Base-by-base conservation (phyloP, 306 rosid species). In the Rubus idaeus region DNA sequence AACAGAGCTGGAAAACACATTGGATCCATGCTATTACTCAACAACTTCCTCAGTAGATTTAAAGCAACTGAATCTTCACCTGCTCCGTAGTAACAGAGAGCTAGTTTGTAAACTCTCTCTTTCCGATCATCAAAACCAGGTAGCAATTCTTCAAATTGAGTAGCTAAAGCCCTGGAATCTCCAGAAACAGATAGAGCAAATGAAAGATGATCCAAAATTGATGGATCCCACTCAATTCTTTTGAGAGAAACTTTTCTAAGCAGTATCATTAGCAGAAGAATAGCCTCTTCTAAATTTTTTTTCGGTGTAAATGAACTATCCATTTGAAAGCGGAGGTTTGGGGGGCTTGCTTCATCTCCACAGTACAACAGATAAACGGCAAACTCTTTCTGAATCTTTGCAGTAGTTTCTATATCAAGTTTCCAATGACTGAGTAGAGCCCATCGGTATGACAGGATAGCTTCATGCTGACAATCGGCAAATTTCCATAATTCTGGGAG, bases 401-500 rank as follows among this genome's bases (percentile, higher is more conserved):
- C 88, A 45, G 72, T 77, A 71, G 87, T 80, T 80, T 76, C 88
- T 12, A 77, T 75, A 65, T 87, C 94, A 80, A 96, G 89, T 79
- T 88, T 92, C 98, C 99, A 92, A 50, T 71, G 81, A 57, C 85
- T 81, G 61, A 92, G 97, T 44, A 96, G 82, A 46, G 97, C 94
- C 69, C 69, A 87, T 45, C 97, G 89, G 75, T 82, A 89, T 51
- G 99, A 92, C 83, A 89, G 79, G 75, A 90, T 88, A 37, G 90
- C 89, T 81, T 96, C 97, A 61, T 76, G 84, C n/a, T 84, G 87
- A 83, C 87, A 88, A 79, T 89, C 96, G 60, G 91, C 85, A 72
- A 88, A 89, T 78, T 91, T 92, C 97, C 98, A 96, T 75, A 96
- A 70, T 74, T 89, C 99, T n/a, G 98, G 98, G 84, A 88, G 94